phyloP scores from a whole-genome alignment of 2,329 filamentous ascomycete genomes.

The Cladophialophora chaetospira region DNA sequence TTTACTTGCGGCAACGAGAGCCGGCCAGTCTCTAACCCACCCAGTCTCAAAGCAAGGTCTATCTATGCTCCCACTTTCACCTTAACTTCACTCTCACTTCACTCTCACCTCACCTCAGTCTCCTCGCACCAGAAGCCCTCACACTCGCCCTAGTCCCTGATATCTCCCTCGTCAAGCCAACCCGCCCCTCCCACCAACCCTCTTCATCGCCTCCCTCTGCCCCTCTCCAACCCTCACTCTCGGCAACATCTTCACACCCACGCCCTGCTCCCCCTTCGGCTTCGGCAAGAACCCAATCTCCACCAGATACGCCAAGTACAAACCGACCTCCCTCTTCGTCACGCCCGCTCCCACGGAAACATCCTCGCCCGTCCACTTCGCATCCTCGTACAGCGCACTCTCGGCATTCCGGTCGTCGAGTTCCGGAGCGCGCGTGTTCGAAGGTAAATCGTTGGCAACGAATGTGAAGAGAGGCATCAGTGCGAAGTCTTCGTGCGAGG shows the following conservation, averaged over 20 bases:
- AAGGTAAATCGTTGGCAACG: constrained; percentile 69
- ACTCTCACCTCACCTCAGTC: no score
- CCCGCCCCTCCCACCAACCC: constrained; percentile 56
- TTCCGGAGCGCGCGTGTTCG: constrained; percentile 70
- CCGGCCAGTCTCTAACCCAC: no score
- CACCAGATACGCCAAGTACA: constrained; percentile 65
- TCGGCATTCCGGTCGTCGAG: constrained; percentile 73
- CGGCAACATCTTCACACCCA: constrained; percentile 45
- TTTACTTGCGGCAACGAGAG: no score
- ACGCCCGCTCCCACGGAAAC: constrained; percentile 60
- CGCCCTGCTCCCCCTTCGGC: constrained; percentile 38
- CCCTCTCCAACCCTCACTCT: constrained; percentile 47
- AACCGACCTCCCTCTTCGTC: constrained; percentile 61
- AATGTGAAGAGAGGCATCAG: constrained; percentile 76
- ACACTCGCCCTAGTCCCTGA: background rate
- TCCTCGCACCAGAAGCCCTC: background rate
- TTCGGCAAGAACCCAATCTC: constrained; percentile 62
- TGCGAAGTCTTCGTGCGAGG: constrained; percentile 63
- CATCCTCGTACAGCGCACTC: constrained; percentile 64
- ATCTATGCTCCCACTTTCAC: background rate
- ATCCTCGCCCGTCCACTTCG: constrained; percentile 60
- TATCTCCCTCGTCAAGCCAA: constrained; percentile 4
- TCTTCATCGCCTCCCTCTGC: constrained; percentile 53
- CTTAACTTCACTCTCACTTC: background rate
- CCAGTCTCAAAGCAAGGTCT: no score